Evolutionary conservation across 2,329 filamentous ascomycete species (phyloP).

Genomic region (Sclerotinia subarctica): DNA sequence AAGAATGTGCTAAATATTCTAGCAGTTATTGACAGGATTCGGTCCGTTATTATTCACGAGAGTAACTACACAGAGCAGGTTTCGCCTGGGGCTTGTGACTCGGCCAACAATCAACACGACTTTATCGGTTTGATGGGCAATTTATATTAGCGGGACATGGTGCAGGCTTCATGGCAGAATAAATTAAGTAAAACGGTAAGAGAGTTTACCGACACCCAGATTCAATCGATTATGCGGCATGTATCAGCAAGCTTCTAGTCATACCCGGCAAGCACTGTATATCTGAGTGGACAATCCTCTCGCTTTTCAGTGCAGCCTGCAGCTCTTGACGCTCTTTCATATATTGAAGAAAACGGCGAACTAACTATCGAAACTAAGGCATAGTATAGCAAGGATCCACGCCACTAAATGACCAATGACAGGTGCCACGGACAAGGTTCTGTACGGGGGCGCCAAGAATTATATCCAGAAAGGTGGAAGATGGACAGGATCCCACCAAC

Average conservation of each 20-base stretch:
- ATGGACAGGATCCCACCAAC: background rate
- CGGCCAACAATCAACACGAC: slow-evolving; percentile 12
- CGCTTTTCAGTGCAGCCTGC: slow-evolving; percentile 1
- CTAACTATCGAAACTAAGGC: slow-evolving; percentile 12
- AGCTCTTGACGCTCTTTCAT: background rate
- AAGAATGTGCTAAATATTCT: slow-evolving; percentile 6
- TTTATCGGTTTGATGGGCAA: slow-evolving; percentile 25
- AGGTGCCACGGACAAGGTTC: slow-evolving; percentile 8
- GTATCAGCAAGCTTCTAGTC: slow-evolving; percentile 5
- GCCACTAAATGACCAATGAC: slow-evolving; percentile 18
- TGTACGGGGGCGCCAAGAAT: slow-evolving; percentile 1
- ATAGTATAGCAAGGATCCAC: background rate
- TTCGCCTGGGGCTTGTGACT: slow-evolving; percentile 16
- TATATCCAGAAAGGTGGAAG: background rate
- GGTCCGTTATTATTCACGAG: slow-evolving; percentile 16
- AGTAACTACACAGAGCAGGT: background rate
- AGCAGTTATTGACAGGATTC: slow-evolving; percentile 16
- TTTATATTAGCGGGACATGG: slow-evolving; percentile 23
- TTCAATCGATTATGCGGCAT: slow-evolving; percentile 11
- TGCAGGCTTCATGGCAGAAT: slow-evolving; percentile 17
- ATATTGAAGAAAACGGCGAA: slow-evolving; percentile 15
- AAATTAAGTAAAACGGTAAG: slow-evolving; percentile 10
- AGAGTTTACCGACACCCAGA: slow-evolving; percentile 19
- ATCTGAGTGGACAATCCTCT: slow-evolving; percentile 13
- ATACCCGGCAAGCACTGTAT: slow-evolving; percentile 10